Evolutionary conservation across 1,284 basidiomycete genomes (phyloP).

Genomic region (Phlebopus sp.): DNA sequence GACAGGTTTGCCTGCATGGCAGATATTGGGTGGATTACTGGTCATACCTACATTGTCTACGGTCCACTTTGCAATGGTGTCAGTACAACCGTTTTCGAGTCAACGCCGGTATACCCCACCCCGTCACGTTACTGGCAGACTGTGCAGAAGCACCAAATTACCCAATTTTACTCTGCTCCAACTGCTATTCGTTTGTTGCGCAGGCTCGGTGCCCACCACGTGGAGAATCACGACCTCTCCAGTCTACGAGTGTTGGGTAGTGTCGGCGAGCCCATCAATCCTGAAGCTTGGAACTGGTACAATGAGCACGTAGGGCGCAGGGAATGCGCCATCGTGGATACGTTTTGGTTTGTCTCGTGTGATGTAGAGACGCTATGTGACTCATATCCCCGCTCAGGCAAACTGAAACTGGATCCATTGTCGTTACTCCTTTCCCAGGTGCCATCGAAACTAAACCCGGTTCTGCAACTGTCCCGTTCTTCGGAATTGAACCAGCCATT

Average conservation of each 20-base stretch:
- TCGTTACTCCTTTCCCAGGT: constrained; percentile 94
- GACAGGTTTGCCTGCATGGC: constrained; percentile 98
- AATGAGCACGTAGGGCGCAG: constrained; percentile 88
- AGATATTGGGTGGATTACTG: constrained; percentile 99
- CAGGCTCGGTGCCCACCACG: constrained; percentile 84
- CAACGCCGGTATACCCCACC: constrained; percentile 95
- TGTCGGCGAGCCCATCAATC: constrained; percentile 99
- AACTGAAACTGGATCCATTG: constrained; percentile 96
- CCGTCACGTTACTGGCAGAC: constrained; percentile 97
- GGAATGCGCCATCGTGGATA: constrained; percentile 95
- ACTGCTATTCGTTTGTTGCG: constrained; percentile 93
- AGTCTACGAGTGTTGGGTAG: constrained; percentile 86
- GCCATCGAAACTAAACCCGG: constrained; percentile 96
- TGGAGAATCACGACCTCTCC: constrained; percentile 81
- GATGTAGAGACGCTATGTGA: neutral
- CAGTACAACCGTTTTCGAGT: constrained; percentile 93
- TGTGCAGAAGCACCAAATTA: constrained; percentile 91
- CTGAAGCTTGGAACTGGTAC: constrained; percentile 99
- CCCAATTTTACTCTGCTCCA: constrained; percentile 93
- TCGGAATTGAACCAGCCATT: constrained; percentile 88
- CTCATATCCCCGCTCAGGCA: constrained; percentile 49
- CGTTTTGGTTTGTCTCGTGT: constrained; percentile 63
- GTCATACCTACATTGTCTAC: constrained; percentile 97
- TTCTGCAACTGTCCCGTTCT: constrained; percentile 96
- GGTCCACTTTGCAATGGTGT: constrained; percentile 92